Conservation (phyloP, 495 filamentous ascomycete species). For the Annulohypoxylon nitens region DNA sequence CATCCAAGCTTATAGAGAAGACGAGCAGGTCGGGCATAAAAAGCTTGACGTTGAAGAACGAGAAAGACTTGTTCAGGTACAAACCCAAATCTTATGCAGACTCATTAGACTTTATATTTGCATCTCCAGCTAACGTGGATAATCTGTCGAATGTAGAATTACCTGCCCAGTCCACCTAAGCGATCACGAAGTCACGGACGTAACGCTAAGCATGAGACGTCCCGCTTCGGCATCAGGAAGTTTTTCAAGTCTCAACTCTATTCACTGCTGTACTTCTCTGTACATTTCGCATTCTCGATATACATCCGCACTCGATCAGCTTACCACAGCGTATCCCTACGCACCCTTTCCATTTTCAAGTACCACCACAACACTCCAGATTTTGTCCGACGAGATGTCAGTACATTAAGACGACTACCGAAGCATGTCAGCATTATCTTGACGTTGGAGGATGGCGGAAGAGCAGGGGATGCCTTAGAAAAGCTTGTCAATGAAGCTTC, state of each 20-base stretch:
- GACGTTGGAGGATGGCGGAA: slow-evolving; percentile 76
- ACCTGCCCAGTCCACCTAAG: slow-evolving; percentile 74
- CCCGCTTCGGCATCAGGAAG: slow-evolving; percentile 70
- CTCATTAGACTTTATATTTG: slow-evolving; percentile 19
- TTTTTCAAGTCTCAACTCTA: slow-evolving; percentile 77
- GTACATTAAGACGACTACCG: slow-evolving; percentile 75
- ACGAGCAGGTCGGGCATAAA: slow-evolving; percentile 69
- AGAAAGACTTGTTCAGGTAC: slow-evolving; percentile 73
- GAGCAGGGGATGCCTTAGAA: slow-evolving; percentile 76
- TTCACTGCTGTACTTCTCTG: slow-evolving; percentile 74
- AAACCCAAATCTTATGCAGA: background rate
- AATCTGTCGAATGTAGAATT: slow-evolving; percentile 62
- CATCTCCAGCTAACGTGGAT: slow-evolving; percentile 39
- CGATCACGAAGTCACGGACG: slow-evolving; percentile 48
- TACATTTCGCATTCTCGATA: slow-evolving; percentile 86
- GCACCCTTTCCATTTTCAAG: slow-evolving; percentile 81
- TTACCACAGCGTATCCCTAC: slow-evolving; percentile 81
- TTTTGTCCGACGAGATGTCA: slow-evolving; percentile 90
- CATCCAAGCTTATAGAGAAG: slow-evolving; percentile 71
- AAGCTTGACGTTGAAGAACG: slow-evolving; percentile 75
- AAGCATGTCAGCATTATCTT: slow-evolving; percentile 90
- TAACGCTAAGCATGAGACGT: slow-evolving; percentile 50
- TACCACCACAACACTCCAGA: slow-evolving; percentile 96
- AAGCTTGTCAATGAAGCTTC: slow-evolving; percentile 88
- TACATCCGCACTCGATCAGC: slow-evolving; percentile 84